phyloP scores from a whole-genome alignment of 768 basidiomycete species.

The Auriculariales sp. region DNA sequence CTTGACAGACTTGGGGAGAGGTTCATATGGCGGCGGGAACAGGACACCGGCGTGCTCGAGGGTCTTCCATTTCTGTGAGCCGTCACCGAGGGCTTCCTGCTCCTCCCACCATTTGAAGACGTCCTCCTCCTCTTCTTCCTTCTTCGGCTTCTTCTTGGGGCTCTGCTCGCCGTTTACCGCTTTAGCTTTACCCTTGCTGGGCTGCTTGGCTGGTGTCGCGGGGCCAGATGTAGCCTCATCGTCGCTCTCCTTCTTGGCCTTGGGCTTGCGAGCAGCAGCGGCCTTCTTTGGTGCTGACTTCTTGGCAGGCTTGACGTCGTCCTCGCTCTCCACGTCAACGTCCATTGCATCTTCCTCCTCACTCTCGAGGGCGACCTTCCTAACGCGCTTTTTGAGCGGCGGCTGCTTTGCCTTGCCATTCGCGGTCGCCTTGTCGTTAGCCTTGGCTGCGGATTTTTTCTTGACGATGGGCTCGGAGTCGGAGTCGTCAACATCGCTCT shows the following conservation, averaged over 20 bases:
- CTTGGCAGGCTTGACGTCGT: slow-evolving; percentile 16
- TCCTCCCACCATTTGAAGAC: slow-evolving; percentile 82
- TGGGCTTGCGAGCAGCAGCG: slow-evolving; percentile 12
- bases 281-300: slow-evolving; percentile 7
- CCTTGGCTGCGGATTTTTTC: slow-evolving; percentile 25
- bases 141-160: slow-evolving; percentile 35
- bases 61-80: slow-evolving; percentile 82
- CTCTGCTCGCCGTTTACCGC: slow-evolving; percentile 24
- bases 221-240: slow-evolving; percentile 16
- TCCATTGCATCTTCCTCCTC: slow-evolving; percentile 13
- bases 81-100: slow-evolving; percentile 47
- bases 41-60: slow-evolving; percentile 88
- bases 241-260: slow-evolving; percentile 32
- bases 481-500: slow-evolving; percentile 23
- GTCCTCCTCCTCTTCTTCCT: slow-evolving; percentile 54
- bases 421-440: slow-evolving; percentile 8
- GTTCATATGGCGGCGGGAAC: slow-evolving; percentile 90
- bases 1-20: slow-evolving; percentile 68
- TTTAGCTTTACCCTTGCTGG: slow-evolving; percentile 3
- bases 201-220: slow-evolving; percentile 4
- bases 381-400: slow-evolving; percentile 48
- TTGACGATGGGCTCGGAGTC: slow-evolving; percentile 26
- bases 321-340: slow-evolving; percentile 16
- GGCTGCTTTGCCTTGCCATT: slow-evolving; percentile 39
- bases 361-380: no score